These are phyloP conservation scores for Hymenoscyphus fructigenus DNA, from an alignment of 2,329 filamentous ascomycete species.

Conservation along the genomic window DNA sequence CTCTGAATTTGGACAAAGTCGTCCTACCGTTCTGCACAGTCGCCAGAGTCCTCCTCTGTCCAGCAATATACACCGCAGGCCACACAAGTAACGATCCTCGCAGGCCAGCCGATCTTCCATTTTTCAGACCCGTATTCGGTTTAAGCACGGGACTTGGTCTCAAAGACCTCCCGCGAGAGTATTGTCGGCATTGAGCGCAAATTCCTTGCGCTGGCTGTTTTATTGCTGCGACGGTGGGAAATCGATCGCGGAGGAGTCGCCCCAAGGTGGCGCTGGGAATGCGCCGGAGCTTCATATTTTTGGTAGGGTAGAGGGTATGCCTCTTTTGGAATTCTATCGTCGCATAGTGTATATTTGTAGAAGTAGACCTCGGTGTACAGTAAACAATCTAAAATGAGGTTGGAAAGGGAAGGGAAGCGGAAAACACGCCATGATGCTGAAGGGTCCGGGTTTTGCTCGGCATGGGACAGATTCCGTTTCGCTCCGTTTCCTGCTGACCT, in stretches of 20 bases:
- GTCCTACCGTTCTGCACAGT: slow-evolving; percentile 33
- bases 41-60: slow-evolving; percentile 32
- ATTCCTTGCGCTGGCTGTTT: slow-evolving; percentile 5
- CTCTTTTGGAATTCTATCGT: not conserved
- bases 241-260: slow-evolving; percentile 8
- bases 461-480: not conserved
- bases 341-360: not conserved
- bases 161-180: not conserved
- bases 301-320: not conserved
- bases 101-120: not conserved
- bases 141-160: not conserved
- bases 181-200: slow-evolving; percentile 15
- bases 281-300: slow-evolving; percentile 11
- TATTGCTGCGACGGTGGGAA: not conserved
- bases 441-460: not conserved
- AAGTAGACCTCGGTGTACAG: not conserved
- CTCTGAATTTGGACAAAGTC: not conserved
- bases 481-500: not conserved
- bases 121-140: not conserved
- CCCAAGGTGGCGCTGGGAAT: slow-evolving; percentile 11
- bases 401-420: not conserved
- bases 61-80: slow-evolving; percentile 32
- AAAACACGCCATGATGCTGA: slow-evolving; percentile 4
- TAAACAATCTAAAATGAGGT: not conserved
- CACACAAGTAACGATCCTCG: slow-evolving; percentile 16